These are phyloP conservation scores for Cutaneotrichosporon curvatum DNA, from an alignment of 1,284 basidiomycete genomes.

Conservation along the genomic window DNA sequence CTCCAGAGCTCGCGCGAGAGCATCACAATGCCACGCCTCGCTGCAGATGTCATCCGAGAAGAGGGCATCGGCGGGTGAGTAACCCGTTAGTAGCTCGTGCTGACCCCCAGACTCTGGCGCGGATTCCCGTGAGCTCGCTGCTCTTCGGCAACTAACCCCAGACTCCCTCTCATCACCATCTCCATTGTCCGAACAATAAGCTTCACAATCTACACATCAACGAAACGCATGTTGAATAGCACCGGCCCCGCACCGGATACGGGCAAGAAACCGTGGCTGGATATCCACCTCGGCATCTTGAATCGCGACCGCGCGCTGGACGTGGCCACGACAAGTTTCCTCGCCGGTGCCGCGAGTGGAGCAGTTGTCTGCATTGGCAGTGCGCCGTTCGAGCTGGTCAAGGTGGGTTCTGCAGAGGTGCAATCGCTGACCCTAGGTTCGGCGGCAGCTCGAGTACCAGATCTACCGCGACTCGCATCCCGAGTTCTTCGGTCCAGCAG, in stretches of 20 bases:
- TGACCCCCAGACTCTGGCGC: conserved; percentile 34
- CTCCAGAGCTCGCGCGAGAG: conserved; percentile 75
- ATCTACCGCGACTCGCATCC: conserved; percentile 52
- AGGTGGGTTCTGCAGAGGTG: conserved; percentile 53
- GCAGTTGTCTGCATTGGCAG: conserved; percentile 50
- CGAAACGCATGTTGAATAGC: conserved; percentile 69
- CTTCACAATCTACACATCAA: conserved; percentile 87
- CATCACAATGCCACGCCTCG: conserved; percentile 64
- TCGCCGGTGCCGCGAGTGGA: conserved; percentile 43
- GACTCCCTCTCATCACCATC: conserved; percentile 92
- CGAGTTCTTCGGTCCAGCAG: conserved; percentile 15
- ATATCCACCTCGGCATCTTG: conserved; percentile 30
- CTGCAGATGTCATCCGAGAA: conserved; percentile 64
- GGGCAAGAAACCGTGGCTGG: conserved; percentile 26
- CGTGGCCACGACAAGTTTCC: conserved; percentile 55
- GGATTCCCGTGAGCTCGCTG: conserved; percentile 36
- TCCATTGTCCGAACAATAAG: conserved; percentile 86
- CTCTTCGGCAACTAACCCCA: conserved; percentile 7
- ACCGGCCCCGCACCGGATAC: neutral
- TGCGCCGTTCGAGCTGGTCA: conserved; percentile 91
- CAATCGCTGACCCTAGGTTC: conserved; percentile 53
- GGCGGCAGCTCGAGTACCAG: conserved; percentile 86
- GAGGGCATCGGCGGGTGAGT: conserved; percentile 77
- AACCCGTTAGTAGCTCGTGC: conserved; percentile 38
- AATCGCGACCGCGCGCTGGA: conserved; percentile 51